Conservation (phyloP, 257 asterid genomes). For the Ilex asprella region DNA sequence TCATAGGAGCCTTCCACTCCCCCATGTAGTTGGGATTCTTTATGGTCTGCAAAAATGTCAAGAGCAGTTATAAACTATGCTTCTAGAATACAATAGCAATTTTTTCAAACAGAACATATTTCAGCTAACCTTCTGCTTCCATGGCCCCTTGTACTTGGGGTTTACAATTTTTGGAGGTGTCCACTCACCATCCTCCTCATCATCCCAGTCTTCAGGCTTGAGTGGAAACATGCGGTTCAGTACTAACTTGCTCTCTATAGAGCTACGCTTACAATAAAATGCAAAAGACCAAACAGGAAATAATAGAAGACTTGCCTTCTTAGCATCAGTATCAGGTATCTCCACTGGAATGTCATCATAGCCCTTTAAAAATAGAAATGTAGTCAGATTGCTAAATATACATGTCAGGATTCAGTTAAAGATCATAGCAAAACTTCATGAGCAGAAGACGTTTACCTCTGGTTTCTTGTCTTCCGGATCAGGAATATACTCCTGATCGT, state of each 20-base stretch:
- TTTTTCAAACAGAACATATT: conserved; percentile 6
- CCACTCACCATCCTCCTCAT: conserved; percentile 93
- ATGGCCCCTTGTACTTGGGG: conserved; percentile 76
- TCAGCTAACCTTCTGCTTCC: conserved; percentile 57
- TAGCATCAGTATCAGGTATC: neutral
- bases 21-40: conserved; percentile 94
- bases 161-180: conserved; percentile 68
- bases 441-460: neutral
- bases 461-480: conserved; percentile 76
- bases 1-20: conserved; percentile 89
- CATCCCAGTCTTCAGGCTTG: conserved; percentile 94
- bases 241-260: neutral
- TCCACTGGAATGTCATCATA: conserved; percentile 1
- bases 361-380: neutral
- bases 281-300: neutral
- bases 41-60: conserved; percentile 41
- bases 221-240: neutral
- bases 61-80: neutral
- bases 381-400: neutral
- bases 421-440: conserved; percentile 1
- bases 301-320: neutral
- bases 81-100: no score
- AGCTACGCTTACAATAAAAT: neutral
- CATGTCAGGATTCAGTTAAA: neutral
- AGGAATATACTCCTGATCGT: conserved; percentile 81